These are phyloP conservation scores for Phytophthora foliorum DNA, from an alignment of 352 stramenopile genomes.

Conservation along the genomic window DNA sequence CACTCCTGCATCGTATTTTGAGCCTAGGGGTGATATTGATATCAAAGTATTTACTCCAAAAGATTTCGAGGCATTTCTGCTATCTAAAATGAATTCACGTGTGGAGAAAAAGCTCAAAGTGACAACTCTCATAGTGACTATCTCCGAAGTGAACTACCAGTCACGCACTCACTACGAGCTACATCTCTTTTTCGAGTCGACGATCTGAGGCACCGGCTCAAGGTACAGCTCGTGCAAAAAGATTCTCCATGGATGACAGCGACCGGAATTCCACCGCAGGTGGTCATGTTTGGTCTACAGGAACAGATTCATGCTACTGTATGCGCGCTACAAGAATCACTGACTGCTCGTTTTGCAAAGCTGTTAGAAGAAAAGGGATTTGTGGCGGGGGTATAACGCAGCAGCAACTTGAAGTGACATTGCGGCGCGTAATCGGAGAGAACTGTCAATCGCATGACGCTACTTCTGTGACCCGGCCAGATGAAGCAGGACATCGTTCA, in stretches of 20 bases:
- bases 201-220: neutral
- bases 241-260: neutral
- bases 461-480: neutral
- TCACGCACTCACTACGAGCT: neutral
- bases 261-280: conserved; percentile 1
- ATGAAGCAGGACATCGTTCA: neutral
- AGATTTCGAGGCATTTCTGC: no score
- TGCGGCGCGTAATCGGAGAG: neutral
- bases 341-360: conserved; percentile 1
- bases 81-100: no score
- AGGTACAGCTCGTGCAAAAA: neutral
- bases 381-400: conserved; percentile 1
- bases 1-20: no score
- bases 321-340: conserved; percentile 2
- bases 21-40: no score
- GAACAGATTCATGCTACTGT: neutral
- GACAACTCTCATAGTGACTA: neutral
- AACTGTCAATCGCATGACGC: neutral
- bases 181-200: neutral
- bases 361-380: neutral
- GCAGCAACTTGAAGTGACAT: neutral
- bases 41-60: no score
- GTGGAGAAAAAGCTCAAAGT: no score
- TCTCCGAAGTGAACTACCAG: neutral
- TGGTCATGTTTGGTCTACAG: conserved; percentile 9